Evolutionary conservation across 768 basidiomycete species (phyloP), one percentile per base, ranked within the genome.

Genomic region (Pisolithus albus): DNA sequence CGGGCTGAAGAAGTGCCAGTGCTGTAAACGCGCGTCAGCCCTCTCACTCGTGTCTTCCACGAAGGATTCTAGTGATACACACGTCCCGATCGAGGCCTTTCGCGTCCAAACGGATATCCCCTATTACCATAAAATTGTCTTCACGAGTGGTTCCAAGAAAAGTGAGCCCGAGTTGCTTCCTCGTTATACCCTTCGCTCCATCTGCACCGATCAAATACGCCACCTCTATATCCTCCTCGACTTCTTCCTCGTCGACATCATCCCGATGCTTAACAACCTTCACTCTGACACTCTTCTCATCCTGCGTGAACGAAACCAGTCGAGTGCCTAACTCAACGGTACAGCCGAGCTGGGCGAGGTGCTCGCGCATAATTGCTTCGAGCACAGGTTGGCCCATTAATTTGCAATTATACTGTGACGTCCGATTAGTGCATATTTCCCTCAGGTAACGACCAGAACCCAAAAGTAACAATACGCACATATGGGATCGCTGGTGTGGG

Each of bases 201-300:
- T 77, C 78, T 0, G 69, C 61, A 2, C 75, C 75, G 11, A 77
- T 59, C 1, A 79, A 55, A 56, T 63, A 75, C 2, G 64, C 59
- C n/a, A 54, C 59, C 7, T 52, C 57, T 6, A 65, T 52, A 2
- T 46, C 60, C 52, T 75, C 71, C 18, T 49, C 42, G 0, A 44
- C 39, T 51, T 77, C 76, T 1, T 73, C 74, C 13, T 70, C 72
- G 19, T 72, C 47, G 52, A 3, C 26, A 5, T 81, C 77, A 10
- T 77, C 66, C 10, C 38, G 40, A 46, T 65, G 67, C 0, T 55
- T 58, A 7, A 54, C 51, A 10, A 59, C 59, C 32, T 58, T 57
- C 58, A 28, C 46, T 46, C 30, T 57, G 47, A 4, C 57, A 19
- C 28, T 62, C 30, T 32, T 32, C 8, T 32, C 30, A 11, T 32